Conservation (phyloP, 768 basidiomycete genomes). For the Leccinum pellstonianum region DNA sequence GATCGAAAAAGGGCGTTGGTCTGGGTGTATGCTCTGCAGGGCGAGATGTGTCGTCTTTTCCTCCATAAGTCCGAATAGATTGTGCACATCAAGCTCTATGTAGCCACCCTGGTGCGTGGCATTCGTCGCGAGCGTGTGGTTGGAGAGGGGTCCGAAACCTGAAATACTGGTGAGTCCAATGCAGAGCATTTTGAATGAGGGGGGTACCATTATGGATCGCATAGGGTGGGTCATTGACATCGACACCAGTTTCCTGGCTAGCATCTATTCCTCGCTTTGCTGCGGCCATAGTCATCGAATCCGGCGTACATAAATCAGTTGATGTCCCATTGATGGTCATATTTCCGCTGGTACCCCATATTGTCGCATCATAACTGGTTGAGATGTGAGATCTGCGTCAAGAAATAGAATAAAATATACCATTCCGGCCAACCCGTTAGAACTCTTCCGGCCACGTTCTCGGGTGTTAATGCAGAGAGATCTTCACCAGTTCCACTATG, state of each 20-base stretch:
- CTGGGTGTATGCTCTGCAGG: slow-evolving; percentile 49
- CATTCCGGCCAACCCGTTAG: slow-evolving; percentile 54
- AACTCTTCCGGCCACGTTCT: slow-evolving; percentile 4
- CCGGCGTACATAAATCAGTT: slow-evolving; percentile 41
- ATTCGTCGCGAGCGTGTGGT: slow-evolving; percentile 61
- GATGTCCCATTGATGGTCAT: slow-evolving; percentile 62
- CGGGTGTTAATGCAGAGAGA: slow-evolving; percentile 42
- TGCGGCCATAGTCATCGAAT: slow-evolving; percentile 13
- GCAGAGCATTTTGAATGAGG: slow-evolving; percentile 2
- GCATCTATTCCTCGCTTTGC: slow-evolving; percentile 46
- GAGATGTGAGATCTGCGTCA: slow-evolving; percentile 21
- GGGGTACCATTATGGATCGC: slow-evolving; percentile 64
- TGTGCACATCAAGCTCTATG: slow-evolving; percentile 64
- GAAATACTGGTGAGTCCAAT: slow-evolving; percentile 5
- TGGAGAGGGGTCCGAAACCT: slow-evolving; percentile 52
- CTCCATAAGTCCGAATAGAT: slow-evolving; percentile 69
- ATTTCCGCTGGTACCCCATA: slow-evolving; percentile 68
- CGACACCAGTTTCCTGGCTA: slow-evolving; percentile 41
- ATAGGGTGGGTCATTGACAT: slow-evolving; percentile 61
- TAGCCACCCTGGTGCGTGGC: slow-evolving; percentile 63
- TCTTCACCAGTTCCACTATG: slow-evolving; percentile 49
- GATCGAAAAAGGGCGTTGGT: slow-evolving; percentile 66
- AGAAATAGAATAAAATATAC: slow-evolving; percentile 28
- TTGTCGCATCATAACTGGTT: slow-evolving; percentile 62
- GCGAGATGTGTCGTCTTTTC: slow-evolving; percentile 62